phyloP scores from a whole-genome alignment of 169 alveolate species.

The Eimeria nieschulzi region DNA sequence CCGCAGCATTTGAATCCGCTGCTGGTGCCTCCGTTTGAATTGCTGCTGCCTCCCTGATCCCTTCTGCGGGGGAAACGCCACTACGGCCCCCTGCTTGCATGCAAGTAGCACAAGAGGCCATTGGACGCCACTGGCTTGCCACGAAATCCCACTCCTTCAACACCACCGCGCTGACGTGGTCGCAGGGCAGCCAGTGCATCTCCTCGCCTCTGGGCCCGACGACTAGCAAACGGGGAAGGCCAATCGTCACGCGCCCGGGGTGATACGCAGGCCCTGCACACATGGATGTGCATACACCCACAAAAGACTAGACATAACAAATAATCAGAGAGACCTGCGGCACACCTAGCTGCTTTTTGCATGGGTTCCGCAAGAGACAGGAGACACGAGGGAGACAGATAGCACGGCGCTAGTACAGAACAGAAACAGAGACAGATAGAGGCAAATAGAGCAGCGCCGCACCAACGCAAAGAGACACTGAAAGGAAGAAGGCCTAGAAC shows the following conservation, averaged over 20 bases:
- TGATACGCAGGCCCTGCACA: background rate
- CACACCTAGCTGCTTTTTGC: too few relatives aligned
- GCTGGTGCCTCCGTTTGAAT: background rate
- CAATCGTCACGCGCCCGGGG: background rate
- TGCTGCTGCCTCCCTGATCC: background rate
- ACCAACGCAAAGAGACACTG: too few relatives aligned
- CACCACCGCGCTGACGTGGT: slow-evolving; percentile 6
- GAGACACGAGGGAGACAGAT: too few relatives aligned
- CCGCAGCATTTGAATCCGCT: background rate
- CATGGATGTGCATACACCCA: background rate
- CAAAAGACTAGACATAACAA: too few relatives aligned
- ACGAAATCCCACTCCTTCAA: slow-evolving; percentile 1
- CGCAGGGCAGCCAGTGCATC: slow-evolving; percentile 24
- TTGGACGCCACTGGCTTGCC: background rate
- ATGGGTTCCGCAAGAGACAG: too few relatives aligned
- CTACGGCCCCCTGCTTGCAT: background rate
- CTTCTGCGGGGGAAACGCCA: too few relatives aligned
- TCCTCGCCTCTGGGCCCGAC: slow-evolving; percentile 24
- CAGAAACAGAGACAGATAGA: too few relatives aligned
- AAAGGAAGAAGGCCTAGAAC: too few relatives aligned
- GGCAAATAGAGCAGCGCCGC: too few relatives aligned
- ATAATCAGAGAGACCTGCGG: too few relatives aligned
- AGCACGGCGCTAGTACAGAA: too few relatives aligned
- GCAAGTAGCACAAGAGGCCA: background rate
- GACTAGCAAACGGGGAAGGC: slow-evolving; percentile 6